Conservation (phyloP, 2,329 filamentous ascomycete genomes). For the Septoria linicola region DNA sequence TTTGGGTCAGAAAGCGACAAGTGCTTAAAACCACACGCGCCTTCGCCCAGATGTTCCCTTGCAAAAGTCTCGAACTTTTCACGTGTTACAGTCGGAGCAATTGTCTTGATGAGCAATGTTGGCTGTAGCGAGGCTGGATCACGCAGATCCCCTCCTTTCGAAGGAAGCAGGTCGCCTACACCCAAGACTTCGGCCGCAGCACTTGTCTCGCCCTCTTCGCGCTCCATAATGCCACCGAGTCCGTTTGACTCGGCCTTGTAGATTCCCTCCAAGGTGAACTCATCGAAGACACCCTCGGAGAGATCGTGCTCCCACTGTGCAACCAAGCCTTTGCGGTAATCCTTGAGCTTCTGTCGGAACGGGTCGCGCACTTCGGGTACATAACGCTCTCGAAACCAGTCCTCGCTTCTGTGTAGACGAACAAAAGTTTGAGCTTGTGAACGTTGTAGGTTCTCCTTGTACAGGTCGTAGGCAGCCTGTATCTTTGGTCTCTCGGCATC, state of each 20-base stretch:
- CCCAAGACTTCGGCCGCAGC: conserved; percentile 89
- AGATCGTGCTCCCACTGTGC: conserved; percentile 87
- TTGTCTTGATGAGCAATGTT: conserved; percentile 94
- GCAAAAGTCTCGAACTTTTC: conserved; percentile 92
- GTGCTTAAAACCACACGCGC: conserved; percentile 91
- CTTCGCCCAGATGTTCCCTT: conserved; percentile 88
- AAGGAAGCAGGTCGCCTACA: conserved; percentile 85
- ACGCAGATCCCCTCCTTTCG: conserved; percentile 77
- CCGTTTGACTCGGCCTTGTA: conserved; percentile 92
- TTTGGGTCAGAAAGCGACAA: conserved; percentile 95
- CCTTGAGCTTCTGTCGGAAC: conserved; percentile 72
- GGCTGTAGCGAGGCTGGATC: conserved; percentile 88
- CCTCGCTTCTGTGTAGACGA: conserved; percentile 85
- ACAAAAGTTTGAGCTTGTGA: conserved; percentile 74
- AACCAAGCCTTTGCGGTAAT: conserved; percentile 76
- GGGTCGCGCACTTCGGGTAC: conserved; percentile 76
- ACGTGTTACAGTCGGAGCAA: conserved; percentile 92
- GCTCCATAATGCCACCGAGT: conserved; percentile 79
- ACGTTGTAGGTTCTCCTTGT: conserved; percentile 64
- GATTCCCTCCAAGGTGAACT: conserved; percentile 89
- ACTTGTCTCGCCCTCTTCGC: conserved; percentile 91
- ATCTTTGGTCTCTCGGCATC: conserved; percentile 78
- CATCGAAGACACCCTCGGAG: conserved; percentile 81
- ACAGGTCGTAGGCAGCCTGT: conserved; percentile 65
- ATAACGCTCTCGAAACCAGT: conserved; percentile 98